Evolutionary conservation across 345 rosid species (phyloP).

Genomic region (Eucalyptus virginea): DNA sequence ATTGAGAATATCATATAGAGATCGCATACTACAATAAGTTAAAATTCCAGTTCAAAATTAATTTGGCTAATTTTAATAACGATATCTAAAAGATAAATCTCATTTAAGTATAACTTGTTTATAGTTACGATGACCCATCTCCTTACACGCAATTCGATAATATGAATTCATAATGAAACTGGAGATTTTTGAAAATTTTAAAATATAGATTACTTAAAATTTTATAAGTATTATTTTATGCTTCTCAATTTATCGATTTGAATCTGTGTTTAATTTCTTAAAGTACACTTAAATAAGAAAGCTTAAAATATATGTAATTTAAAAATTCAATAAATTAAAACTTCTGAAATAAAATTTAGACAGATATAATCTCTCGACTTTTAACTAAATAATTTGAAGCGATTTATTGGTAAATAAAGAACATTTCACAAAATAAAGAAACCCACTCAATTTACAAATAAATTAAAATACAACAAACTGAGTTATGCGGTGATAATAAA

Average conservation of each 20-base stretch:
- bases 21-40: background rate
- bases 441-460: background rate
- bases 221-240: background rate
- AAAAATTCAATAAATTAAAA: background rate
- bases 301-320: background rate
- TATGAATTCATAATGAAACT: background rate
- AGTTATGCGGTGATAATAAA: background rate
- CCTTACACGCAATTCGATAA: background rate
- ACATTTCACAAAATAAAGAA: background rate
- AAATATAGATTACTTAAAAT: background rate
- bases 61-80: background rate
- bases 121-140: background rate
- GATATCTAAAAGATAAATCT: background rate
- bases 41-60: background rate
- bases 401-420: background rate
- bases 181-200: background rate
- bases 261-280: background rate
- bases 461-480: background rate
- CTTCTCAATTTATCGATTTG: background rate
- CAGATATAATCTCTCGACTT: background rate
- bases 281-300: background rate
- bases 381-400: background rate
- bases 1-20: background rate
- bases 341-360: background rate
- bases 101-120: background rate